A percentile compares a stretch with the other conserved stretches of the same genome.
These are phyloP conservation scores for Dryas alaskensis DNA, from an alignment of 306 rosid species.

Conservation along the genomic window DNA sequence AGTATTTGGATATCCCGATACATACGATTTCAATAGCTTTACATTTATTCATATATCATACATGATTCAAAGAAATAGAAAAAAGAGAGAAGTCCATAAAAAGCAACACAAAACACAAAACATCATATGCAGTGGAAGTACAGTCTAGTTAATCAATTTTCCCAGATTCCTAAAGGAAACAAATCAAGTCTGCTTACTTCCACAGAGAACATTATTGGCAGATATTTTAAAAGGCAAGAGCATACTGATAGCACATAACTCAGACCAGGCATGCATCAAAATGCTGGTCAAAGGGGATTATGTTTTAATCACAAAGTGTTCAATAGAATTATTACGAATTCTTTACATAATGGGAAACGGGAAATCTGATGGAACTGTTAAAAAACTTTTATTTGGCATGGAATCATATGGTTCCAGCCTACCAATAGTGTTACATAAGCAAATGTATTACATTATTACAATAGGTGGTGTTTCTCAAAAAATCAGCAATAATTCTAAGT, in stretches of 20 bases:
- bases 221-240: neutral
- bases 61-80: too few relatives aligned
- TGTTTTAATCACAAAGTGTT: too few relatives aligned
- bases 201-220: too few relatives aligned
- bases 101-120: too few relatives aligned
- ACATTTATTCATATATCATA: too few relatives aligned
- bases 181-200: too few relatives aligned
- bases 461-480: neutral
- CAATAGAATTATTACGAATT: neutral
- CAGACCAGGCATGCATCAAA: neutral
- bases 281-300: neutral
- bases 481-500: neutral
- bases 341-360: neutral
- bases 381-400: neutral
- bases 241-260: neutral
- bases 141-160: too few relatives aligned
- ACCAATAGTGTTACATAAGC: conserved; percentile 1
- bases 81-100: too few relatives aligned
- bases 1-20: too few relatives aligned
- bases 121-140: too few relatives aligned
- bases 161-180: too few relatives aligned
- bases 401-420: neutral
- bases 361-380: neutral
- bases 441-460: neutral
- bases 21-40: too few relatives aligned